These are phyloP conservation scores for Plasmodium relictum DNA, from an alignment of 169 alveolate species.

Conservation along the genomic window DNA sequence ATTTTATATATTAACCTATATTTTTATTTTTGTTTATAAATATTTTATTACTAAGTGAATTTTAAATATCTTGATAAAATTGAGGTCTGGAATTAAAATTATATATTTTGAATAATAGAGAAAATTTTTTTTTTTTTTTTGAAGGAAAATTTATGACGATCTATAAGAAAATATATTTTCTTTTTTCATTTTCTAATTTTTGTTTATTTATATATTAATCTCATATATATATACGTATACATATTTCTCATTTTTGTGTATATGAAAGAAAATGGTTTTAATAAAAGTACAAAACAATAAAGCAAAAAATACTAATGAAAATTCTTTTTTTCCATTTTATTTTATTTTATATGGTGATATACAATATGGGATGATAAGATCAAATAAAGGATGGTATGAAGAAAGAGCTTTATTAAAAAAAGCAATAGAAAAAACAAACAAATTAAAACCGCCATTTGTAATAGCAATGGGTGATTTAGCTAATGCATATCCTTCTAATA, in stretches of 20 bases:
- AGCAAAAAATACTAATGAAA: constrained; percentile 19
- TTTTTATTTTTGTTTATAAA: too few relatives aligned
- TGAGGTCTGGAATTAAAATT: too few relatives aligned
- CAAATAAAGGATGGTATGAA: constrained; percentile 44
- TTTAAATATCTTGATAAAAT: too few relatives aligned
- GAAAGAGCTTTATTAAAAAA: constrained; percentile 32
- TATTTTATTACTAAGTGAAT: too few relatives aligned
- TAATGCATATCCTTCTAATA: constrained; percentile 12
- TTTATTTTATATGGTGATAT: constrained; percentile 44
- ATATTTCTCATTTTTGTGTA: background rate
- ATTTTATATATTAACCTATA: too few relatives aligned
- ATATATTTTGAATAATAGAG: too few relatives aligned
- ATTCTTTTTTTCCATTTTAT: constrained; percentile 18
- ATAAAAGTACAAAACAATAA: constrained; percentile 30
- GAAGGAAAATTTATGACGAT: too few relatives aligned
- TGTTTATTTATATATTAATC: background rate
- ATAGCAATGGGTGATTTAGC: constrained; percentile 38
- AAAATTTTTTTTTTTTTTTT: too few relatives aligned
- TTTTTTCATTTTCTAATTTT: background rate
- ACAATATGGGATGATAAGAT: constrained; percentile 43
- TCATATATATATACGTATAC: background rate
- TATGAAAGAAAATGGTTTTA: constrained; percentile 26
- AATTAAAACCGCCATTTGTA: constrained; percentile 40
- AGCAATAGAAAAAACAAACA: constrained; percentile 40
- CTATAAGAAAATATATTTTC: background rate